Conservation (phyloP, 306 rosid genomes). For the Lablab purpureus region DNA sequence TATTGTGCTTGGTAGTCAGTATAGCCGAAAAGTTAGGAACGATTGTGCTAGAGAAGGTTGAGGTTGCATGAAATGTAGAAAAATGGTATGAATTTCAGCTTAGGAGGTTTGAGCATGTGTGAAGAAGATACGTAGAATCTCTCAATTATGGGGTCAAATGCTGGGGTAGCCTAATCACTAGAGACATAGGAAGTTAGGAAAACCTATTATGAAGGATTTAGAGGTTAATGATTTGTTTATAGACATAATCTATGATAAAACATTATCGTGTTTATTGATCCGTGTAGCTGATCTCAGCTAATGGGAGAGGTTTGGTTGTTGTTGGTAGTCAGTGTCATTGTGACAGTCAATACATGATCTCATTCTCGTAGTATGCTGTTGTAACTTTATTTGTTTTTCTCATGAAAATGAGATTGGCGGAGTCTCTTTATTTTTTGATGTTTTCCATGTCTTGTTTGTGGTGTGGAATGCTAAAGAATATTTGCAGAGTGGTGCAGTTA, state of each 20-base stretch:
- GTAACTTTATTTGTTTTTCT: slow-evolving; percentile 18
- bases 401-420: background rate
- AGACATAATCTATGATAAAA: background rate
- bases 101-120: background rate
- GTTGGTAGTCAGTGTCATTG: background rate
- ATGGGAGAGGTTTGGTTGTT: background rate
- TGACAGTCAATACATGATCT: background rate
- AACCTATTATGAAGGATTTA: background rate
- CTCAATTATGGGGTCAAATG: background rate
- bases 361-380: background rate
- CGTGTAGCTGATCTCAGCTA: background rate
- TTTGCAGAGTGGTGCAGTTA: background rate
- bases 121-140: background rate
- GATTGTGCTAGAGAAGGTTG: background rate
- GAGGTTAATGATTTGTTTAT: background rate
- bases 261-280: background rate
- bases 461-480: slow-evolving; percentile 19
- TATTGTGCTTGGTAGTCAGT: background rate
- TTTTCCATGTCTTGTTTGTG: slow-evolving; percentile 23
- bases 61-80: background rate
- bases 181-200: background rate
- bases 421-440: slow-evolving; percentile 23
- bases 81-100: background rate
- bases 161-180: background rate
- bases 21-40: background rate